A percentile compares a stretch with the other conserved stretches of the same genome.
phyloP scores from a whole-genome alignment of 371 early-diverging fungal genomes.

The Actinomucor elegans region DNA sequence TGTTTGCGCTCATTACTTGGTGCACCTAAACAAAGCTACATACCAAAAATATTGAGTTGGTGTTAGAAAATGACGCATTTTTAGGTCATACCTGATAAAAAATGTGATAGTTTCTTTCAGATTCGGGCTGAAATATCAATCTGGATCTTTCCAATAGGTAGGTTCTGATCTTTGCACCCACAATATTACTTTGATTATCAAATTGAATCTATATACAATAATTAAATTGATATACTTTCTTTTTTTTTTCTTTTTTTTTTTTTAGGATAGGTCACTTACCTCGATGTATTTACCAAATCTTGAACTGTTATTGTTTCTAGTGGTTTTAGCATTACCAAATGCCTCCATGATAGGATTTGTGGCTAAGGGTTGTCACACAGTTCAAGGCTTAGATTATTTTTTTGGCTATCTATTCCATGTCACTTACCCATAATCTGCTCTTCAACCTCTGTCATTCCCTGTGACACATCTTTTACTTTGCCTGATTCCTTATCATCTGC shows the following conservation, averaged over 20 bases:
- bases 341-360: slow-evolving; percentile 99
- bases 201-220: slow-evolving; percentile 66
- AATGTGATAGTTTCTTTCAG: slow-evolving; percentile 98
- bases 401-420: neutral
- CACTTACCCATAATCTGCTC: slow-evolving; percentile 72
- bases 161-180: slow-evolving; percentile 95
- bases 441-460: slow-evolving; percentile 78
- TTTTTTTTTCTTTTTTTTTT: too few species aligned
- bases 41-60: too few species aligned
- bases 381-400: slow-evolving; percentile 1
- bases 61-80: neutral
- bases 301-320: slow-evolving; percentile 98
- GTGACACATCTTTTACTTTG: slow-evolving; percentile 30
- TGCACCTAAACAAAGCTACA: slow-evolving; percentile 87
- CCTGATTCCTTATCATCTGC: slow-evolving; percentile 71
- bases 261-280: slow-evolving; percentile 26
- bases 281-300: slow-evolving; percentile 99
- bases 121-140: slow-evolving; percentile 88
- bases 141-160: slow-evolving; percentile 99
- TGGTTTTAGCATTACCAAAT: slow-evolving; percentile 99
- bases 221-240: neutral
- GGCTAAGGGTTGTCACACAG: slow-evolving; percentile 74
- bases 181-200: slow-evolving; percentile 77
- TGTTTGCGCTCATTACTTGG: slow-evolving; percentile 81
- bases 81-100: slow-evolving; percentile 83